Percentiles rank a stretch among this genome's conserved stretches.
These are phyloP conservation scores for Cladorrhinum samala DNA, from an alignment of 495 filamentous ascomycete genomes.

Conservation along the genomic window DNA sequence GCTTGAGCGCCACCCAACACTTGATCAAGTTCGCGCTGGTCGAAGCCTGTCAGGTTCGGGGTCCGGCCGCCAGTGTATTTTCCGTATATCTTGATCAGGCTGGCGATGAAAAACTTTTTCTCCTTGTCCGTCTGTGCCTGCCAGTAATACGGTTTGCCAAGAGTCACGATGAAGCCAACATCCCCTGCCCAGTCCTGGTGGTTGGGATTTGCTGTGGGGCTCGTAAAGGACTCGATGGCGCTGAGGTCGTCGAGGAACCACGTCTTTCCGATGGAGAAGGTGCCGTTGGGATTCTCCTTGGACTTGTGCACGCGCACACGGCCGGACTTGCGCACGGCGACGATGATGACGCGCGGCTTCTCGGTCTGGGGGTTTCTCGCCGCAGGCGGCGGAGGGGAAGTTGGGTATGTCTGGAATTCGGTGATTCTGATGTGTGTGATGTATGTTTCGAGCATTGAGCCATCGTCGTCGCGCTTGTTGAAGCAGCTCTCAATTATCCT, in stretches of 20 bases:
- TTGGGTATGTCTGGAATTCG: slow-evolving; percentile 80
- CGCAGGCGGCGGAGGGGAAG: slow-evolving; percentile 72
- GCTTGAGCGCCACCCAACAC: slow-evolving; percentile 48
- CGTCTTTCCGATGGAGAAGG: slow-evolving; percentile 96
- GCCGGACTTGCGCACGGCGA: slow-evolving; percentile 86
- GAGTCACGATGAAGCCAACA: slow-evolving; percentile 78
- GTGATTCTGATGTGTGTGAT: slow-evolving; percentile 91
- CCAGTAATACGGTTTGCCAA: slow-evolving; percentile 97
- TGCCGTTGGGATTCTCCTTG: slow-evolving; percentile 85
- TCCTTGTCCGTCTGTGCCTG: slow-evolving; percentile 85
- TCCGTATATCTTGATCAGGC: slow-evolving; percentile 86
- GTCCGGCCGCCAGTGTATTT: slow-evolving; percentile 89
- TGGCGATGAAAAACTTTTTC: slow-evolving; percentile 96
- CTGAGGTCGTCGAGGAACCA: slow-evolving; percentile 89
- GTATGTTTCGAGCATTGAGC: slow-evolving; percentile 89
- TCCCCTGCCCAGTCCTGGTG: slow-evolving; percentile 71
- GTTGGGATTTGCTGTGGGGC: slow-evolving; percentile 55
- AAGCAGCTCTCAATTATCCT: slow-evolving; percentile 91
- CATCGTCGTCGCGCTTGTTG: slow-evolving; percentile 76
- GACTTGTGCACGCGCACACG: slow-evolving; percentile 94
- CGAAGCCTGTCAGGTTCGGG: slow-evolving; percentile 77
- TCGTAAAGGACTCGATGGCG: slow-evolving; percentile 69
- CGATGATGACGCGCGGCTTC: slow-evolving; percentile 83
- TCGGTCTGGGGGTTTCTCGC: slow-evolving; percentile 61
- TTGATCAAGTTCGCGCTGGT: slow-evolving; percentile 66